Evolutionary conservation across 2,329 filamentous ascomycete species (phyloP).

Genomic region (Pyrenochaeta sp.): DNA sequence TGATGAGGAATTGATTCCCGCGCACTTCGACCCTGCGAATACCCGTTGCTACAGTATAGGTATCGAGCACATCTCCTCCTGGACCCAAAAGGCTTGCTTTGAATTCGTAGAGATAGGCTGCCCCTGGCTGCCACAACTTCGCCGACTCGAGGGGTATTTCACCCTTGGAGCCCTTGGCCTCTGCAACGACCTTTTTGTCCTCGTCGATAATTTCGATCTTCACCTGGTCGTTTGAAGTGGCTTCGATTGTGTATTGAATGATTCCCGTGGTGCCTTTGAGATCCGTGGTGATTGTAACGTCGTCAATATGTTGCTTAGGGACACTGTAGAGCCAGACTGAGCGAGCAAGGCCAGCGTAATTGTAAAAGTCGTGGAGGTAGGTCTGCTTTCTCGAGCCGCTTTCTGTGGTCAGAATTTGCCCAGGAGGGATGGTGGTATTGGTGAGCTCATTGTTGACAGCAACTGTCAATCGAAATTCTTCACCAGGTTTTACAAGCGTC

Average conservation of each 20-base stretch:
- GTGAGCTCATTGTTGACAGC: constrained; percentile 12
- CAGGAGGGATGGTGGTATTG: constrained; percentile 13
- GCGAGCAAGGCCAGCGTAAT: constrained; percentile 15
- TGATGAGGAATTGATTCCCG: constrained; percentile 11
- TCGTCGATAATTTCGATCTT: constrained; percentile 1
- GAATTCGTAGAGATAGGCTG: constrained; percentile 13
- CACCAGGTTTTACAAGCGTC: constrained; percentile 5
- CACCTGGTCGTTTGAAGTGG: not conserved
- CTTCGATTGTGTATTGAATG: constrained; percentile 7
- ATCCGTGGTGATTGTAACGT: constrained; percentile 8
- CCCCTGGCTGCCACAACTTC: constrained; percentile 12
- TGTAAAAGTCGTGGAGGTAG: constrained; percentile 17
- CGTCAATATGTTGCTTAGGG: constrained; percentile 6
- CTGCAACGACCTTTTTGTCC: not conserved
- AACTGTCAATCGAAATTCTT: constrained; percentile 7
- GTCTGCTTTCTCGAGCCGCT: constrained; percentile 8
- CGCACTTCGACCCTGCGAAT: constrained; percentile 10
- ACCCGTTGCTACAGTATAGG: constrained; percentile 8
- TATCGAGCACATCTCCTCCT: constrained; percentile 4
- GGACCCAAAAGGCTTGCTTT: not conserved
- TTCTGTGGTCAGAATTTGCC: constrained; percentile 2
- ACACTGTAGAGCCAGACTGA: constrained; percentile 16
- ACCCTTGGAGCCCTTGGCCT: not conserved
- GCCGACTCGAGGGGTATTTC: constrained; percentile 3
- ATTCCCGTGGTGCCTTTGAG: constrained; percentile 5